Conservation (phyloP, 2,329 filamentous ascomycete species). For the Cladosporium sp. region DNA sequence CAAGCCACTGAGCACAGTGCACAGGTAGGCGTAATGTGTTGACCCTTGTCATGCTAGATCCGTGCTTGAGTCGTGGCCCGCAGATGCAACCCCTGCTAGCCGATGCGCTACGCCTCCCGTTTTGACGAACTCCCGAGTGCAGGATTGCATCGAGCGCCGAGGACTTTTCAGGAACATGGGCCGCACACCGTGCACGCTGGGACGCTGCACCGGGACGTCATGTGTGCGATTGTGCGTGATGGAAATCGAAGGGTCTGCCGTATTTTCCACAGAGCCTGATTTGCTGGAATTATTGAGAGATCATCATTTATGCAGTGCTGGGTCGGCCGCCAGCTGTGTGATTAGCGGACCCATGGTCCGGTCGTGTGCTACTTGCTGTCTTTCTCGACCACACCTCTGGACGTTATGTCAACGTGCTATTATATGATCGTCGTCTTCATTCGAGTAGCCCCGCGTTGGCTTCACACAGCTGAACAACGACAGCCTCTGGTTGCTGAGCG, state of each 20-base stretch:
- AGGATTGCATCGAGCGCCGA: neutral
- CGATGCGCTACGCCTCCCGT: neutral
- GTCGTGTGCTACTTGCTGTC: neutral
- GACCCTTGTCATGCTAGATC: constrained; percentile 10
- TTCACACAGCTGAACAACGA: neutral
- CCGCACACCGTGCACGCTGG: neutral
- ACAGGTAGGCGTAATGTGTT: neutral
- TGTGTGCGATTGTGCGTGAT: neutral
- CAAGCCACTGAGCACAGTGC: constrained; percentile 8
- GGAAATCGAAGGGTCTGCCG: neutral
- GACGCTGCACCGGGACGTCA: neutral
- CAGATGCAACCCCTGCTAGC: constrained; percentile 8
- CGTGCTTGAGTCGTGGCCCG: constrained; percentile 5
- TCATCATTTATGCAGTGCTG: neutral
- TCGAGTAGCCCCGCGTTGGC: neutral
- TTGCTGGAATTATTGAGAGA: neutral
- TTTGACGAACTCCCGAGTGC: constrained; percentile 5
- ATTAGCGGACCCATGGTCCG: neutral
- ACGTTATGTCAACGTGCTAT: constrained; percentile 1
- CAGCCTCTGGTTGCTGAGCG: neutral
- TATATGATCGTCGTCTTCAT: constrained; percentile 1
- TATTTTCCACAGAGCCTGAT: neutral
- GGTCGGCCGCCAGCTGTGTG: neutral
- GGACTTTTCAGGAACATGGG: constrained; percentile 1
- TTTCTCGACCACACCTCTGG: neutral